These are phyloP conservation scores for Trichophyton benhamiae DNA, from an alignment of 2,329 filamentous ascomycete species.

Conservation along the genomic window DNA sequence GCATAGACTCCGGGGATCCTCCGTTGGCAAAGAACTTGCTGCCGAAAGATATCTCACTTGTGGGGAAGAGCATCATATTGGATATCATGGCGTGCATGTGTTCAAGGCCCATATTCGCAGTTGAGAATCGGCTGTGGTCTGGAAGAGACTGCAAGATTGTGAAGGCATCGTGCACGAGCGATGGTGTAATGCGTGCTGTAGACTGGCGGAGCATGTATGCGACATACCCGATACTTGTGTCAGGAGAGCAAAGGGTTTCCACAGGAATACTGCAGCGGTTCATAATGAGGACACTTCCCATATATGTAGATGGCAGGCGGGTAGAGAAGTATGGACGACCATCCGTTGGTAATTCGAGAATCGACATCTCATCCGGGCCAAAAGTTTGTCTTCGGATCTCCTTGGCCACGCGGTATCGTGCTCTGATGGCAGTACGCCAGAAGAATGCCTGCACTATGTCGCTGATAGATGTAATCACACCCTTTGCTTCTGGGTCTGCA, in stretches of 20 bases:
- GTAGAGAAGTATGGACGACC: constrained; percentile 3
- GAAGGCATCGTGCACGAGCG: constrained; percentile 4
- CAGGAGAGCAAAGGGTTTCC: not conserved
- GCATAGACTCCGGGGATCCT: constrained; percentile 4
- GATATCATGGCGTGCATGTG: constrained; percentile 6
- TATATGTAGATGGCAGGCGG: constrained; percentile 1
- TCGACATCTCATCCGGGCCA: not conserved
- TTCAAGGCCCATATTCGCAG: constrained; percentile 5
- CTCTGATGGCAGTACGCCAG: constrained; percentile 5
- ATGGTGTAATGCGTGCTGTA: constrained; percentile 5
- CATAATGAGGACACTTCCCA: constrained; percentile 4
- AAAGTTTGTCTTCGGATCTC: constrained; percentile 1
- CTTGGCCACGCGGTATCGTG: constrained; percentile 3
- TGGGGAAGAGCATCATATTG: constrained; percentile 5
- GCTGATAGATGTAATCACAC: not conserved
- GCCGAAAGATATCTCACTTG: not conserved
- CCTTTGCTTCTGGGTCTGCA: constrained; percentile 1
- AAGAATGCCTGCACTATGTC: constrained; percentile 5
- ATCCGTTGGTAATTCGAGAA: constrained; percentile 4
- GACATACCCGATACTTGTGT: constrained; percentile 4
- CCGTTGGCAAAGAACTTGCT: not conserved
- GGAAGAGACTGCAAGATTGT: constrained; percentile 5
- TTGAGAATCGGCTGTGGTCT: constrained; percentile 3
- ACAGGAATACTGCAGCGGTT: constrained; percentile 1
- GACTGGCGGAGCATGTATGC: constrained; percentile 1